A percentile compares a stretch with the other conserved stretches of the same genome.
These are phyloP conservation scores for Annulohypoxylon moriforme DNA, from an alignment of 495 filamentous ascomycete genomes.

Conservation along the genomic window DNA sequence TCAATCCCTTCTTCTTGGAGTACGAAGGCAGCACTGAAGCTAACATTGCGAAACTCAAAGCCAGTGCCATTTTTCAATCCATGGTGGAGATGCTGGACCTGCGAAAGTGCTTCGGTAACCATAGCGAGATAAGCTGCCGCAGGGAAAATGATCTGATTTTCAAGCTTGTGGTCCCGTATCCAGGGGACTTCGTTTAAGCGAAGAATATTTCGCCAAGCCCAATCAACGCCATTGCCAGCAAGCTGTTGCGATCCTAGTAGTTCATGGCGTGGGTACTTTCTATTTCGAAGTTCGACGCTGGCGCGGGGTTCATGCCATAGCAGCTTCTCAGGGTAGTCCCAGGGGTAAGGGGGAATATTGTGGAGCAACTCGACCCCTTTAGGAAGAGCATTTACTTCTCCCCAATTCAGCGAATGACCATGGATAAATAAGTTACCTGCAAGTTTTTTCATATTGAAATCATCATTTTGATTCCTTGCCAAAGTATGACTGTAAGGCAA, in stretches of 20 bases:
- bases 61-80: background rate
- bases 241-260: slow-evolving; percentile 30
- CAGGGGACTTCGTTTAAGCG: slow-evolving; percentile 50
- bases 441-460: slow-evolving; percentile 33
- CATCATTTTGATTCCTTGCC: slow-evolving; percentile 9
- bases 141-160: slow-evolving; percentile 61
- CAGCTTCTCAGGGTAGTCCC: slow-evolving; percentile 48
- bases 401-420: slow-evolving; percentile 46
- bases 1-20: slow-evolving; percentile 7
- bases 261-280: slow-evolving; percentile 35
- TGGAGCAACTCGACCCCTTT: background rate
- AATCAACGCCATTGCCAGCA: slow-evolving; percentile 32
- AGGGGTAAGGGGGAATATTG: slow-evolving; percentile 57
- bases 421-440: slow-evolving; percentile 52
- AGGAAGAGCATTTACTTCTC: slow-evolving; percentile 3
- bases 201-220: slow-evolving; percentile 41
- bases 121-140: slow-evolving; percentile 63
- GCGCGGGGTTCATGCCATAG: slow-evolving; percentile 56
- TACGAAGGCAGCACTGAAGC: slow-evolving; percentile 15
- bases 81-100: slow-evolving; percentile 38
- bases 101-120: slow-evolving; percentile 60
- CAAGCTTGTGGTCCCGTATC: slow-evolving; percentile 59
- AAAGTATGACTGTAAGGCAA: slow-evolving; percentile 31
- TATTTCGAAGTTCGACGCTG: slow-evolving; percentile 48
- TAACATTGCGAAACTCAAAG: slow-evolving; percentile 26